Conservation (phyloP, 1,139 yeast genomes). For the Candida freyschussii region DNA sequence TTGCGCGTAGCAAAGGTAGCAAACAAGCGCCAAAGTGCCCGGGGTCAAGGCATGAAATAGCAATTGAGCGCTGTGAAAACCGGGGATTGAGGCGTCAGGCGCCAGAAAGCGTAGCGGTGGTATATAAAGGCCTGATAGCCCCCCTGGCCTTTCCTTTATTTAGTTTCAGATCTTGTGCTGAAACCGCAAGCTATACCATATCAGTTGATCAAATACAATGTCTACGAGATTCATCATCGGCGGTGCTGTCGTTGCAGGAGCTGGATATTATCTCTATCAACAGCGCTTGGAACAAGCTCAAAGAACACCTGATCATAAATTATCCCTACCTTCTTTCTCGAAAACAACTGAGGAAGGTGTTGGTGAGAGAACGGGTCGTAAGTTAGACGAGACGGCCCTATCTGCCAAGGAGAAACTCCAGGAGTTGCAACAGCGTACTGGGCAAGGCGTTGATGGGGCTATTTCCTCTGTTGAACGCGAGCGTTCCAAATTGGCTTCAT, state of each 20-base stretch:
- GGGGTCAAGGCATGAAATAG: too few species aligned
- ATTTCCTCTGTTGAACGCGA: conserved; percentile 25
- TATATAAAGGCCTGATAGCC: too few species aligned
- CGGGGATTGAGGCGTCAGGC: too few species aligned
- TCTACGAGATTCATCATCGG: conserved; percentile 25
- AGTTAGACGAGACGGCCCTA: conserved; percentile 25
- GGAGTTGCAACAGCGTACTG: conserved; percentile 30
- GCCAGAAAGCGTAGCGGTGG: too few species aligned
- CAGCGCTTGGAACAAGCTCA: conserved; percentile 27
- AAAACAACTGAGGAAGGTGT: conserved; percentile 20
- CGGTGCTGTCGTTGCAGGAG: conserved; percentile 35
- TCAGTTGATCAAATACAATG: conserved; percentile 17
- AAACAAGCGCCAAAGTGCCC: too few species aligned
- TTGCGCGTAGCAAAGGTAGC: too few species aligned
- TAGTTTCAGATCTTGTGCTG: too few species aligned
- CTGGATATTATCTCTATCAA: conserved; percentile 34
- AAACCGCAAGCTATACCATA: too few species aligned
- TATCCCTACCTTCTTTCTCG: conserved; percentile 12
- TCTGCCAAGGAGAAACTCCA: conserved; percentile 24
- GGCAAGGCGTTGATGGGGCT: conserved; percentile 27
- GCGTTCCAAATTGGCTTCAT: conserved; percentile 17
- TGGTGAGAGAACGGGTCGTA: conserved; percentile 27
- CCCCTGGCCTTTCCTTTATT: too few species aligned
- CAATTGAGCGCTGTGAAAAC: too few species aligned
- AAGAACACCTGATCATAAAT: conserved; percentile 24